These are phyloP conservation scores for Clarireedia monteithiana DNA, from an alignment of 2,329 filamentous ascomycete species.

Conservation along the genomic window DNA sequence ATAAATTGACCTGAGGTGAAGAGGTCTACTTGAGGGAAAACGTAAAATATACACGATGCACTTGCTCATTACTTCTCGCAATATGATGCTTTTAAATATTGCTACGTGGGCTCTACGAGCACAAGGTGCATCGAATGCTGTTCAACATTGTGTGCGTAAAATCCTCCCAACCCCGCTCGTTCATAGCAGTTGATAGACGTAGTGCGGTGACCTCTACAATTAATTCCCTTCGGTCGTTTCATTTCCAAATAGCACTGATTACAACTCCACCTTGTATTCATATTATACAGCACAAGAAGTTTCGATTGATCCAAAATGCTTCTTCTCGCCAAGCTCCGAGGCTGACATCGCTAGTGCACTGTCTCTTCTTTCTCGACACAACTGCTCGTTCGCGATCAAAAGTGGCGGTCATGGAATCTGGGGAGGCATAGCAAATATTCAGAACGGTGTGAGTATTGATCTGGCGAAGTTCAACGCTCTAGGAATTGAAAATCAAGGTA, in stretches of 20 bases:
- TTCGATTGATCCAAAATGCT: background rate
- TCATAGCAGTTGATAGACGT: background rate
- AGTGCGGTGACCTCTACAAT: background rate
- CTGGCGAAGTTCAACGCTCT: slow-evolving; percentile 17
- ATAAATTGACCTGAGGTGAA: too few species aligned
- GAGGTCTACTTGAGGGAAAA: too few species aligned
- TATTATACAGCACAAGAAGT: background rate
- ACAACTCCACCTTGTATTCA: background rate
- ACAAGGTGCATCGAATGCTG: background rate
- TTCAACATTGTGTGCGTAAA: background rate
- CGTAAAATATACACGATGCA: too few species aligned
- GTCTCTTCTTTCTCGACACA: background rate
- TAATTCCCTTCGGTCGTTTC: background rate
- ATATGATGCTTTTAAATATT: background rate
- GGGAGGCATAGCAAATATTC: slow-evolving; percentile 41
- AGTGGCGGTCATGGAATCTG: slow-evolving; percentile 50
- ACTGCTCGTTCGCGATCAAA: slow-evolving; percentile 41
- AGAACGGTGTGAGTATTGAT: slow-evolving; percentile 38
- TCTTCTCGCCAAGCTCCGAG: background rate
- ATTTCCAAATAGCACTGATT: background rate
- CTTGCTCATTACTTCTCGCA: background rate
- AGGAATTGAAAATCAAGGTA: slow-evolving; percentile 8
- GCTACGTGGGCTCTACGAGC: background rate
- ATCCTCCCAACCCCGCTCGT: background rate
- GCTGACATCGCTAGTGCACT: background rate